phyloP scores from a whole-genome alignment of 2,329 filamentous ascomycete species.

The Rhynchosporium secalis region DNA sequence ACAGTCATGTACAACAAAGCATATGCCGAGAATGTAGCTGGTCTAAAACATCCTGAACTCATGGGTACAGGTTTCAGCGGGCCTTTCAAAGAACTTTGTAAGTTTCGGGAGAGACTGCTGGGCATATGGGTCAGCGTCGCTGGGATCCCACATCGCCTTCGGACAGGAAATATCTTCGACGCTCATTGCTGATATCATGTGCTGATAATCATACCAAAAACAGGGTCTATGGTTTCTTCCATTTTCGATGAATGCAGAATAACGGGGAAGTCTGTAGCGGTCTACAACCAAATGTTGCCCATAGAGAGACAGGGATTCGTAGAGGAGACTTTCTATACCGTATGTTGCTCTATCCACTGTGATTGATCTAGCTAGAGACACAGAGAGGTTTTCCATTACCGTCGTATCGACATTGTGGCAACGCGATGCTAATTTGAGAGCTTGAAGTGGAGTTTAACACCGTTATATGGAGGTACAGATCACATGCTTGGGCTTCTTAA shows the following conservation, averaged over 20 bases:
- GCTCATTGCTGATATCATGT: background rate
- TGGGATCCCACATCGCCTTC: too few relatives aligned
- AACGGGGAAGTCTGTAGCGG: constrained; percentile 69
- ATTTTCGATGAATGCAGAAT: constrained; percentile 66
- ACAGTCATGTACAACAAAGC: constrained; percentile 72
- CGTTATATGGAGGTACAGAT: constrained; percentile 71
- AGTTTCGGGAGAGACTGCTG: background rate
- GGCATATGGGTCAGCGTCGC: too few relatives aligned
- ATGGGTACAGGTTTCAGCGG: constrained; percentile 54
- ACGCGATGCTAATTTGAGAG: background rate
- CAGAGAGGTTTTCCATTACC: too few relatives aligned
- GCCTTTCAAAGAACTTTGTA: constrained; percentile 71
- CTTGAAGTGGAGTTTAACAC: constrained; percentile 68
- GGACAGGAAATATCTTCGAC: background rate
- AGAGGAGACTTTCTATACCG: constrained; percentile 77
- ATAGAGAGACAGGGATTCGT: constrained; percentile 67
- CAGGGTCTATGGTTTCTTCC: constrained; percentile 49
- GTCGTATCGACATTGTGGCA: too few relatives aligned
- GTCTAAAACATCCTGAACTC: constrained; percentile 71
- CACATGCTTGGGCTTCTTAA: constrained; percentile 76
- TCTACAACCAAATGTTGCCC: constrained; percentile 76
- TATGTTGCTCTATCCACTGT: background rate
- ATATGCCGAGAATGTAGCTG: constrained; percentile 65
- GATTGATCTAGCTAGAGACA: too few relatives aligned
- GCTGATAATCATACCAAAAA: background rate